A percentile compares a stretch with the other conserved stretches of the same genome.
Conservation (phyloP, 2,329 filamentous ascomycete species). For the Seiridium cupressi region DNA sequence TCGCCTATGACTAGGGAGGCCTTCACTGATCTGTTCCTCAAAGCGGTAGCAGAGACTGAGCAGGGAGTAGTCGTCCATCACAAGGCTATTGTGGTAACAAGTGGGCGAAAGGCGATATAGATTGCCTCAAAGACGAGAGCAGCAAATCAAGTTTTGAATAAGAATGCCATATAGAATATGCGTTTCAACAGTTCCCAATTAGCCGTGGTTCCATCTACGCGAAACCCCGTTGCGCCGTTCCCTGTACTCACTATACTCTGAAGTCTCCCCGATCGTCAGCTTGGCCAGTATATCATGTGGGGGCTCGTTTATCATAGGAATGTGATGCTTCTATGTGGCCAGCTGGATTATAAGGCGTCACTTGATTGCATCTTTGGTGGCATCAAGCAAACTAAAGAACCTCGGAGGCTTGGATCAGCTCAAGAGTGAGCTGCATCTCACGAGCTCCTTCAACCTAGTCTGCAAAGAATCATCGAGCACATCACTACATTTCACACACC, state of each 20-base stretch:
- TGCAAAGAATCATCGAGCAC: neutral
- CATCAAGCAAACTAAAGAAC: neutral
- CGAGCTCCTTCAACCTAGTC: neutral
- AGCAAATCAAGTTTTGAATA: no score
- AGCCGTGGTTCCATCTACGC: no score
- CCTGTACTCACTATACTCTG: neutral
- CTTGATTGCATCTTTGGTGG: neutral
- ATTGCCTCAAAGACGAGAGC: no score
- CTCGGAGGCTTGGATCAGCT: neutral
- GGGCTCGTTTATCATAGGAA: neutral
- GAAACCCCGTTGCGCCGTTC: neutral
- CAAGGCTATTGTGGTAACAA: neutral
- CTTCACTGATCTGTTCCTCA: constrained; percentile 15
- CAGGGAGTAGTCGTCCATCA: constrained; percentile 18
- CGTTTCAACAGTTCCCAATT: no score
- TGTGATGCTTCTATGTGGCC: neutral
- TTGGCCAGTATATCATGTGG: neutral
- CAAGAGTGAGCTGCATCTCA: neutral
- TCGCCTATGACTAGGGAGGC: constrained; percentile 17
- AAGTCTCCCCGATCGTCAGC: neutral
- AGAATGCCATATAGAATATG: no score
- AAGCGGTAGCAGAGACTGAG: constrained; percentile 21
- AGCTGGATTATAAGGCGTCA: neutral
- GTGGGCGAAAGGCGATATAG: neutral
- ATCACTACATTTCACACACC: neutral